Percentiles rank a stretch among this genome's conserved stretches.
Evolutionary conservation across 768 basidiomycete genomes (phyloP).

Genomic region (Galerina marginata): DNA sequence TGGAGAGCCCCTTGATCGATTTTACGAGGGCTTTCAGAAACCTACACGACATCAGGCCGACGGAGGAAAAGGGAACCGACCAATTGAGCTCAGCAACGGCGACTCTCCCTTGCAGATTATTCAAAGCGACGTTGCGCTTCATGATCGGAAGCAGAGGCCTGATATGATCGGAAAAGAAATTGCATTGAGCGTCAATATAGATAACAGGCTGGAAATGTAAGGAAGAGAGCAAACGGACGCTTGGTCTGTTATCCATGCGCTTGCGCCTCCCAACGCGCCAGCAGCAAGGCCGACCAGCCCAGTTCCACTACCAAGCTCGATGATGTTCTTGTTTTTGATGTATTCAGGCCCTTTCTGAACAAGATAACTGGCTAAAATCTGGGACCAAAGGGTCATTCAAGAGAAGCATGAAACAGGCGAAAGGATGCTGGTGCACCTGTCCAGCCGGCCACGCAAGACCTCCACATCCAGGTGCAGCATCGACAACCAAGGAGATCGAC

Average conservation of each 20-base stretch:
- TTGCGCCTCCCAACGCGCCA: constrained; percentile 61
- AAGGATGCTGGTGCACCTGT: constrained; percentile 55
- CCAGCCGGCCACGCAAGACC: constrained; percentile 94
- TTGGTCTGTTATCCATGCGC: constrained; percentile 91
- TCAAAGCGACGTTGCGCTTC: constrained; percentile 72
- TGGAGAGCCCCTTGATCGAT: constrained; percentile 63
- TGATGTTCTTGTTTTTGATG: constrained; percentile 59
- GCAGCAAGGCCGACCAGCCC: constrained; percentile 91
- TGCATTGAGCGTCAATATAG: constrained; percentile 15
- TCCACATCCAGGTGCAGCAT: constrained; percentile 88
- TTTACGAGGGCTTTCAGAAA: background rate
- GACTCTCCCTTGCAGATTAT: constrained; percentile 59
- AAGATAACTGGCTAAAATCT: constrained; percentile 85
- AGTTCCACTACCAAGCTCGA: constrained; percentile 92
- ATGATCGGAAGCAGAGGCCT: constrained; percentile 84
- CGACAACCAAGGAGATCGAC: constrained; percentile 61
- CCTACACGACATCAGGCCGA: too few species aligned
- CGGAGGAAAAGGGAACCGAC: constrained; percentile 44
- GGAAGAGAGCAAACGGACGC: constrained; percentile 58
- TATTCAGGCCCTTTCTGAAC: constrained; percentile 54
- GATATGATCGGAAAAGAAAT: constrained; percentile 11
- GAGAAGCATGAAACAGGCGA: background rate
- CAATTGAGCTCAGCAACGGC: constrained; percentile 80
- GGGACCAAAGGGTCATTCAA: constrained; percentile 13
- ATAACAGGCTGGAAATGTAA: constrained; percentile 8